phyloP scores from a whole-genome alignment of 164 flowering plant genomes.

The Kingdonia uniflora region DNA sequence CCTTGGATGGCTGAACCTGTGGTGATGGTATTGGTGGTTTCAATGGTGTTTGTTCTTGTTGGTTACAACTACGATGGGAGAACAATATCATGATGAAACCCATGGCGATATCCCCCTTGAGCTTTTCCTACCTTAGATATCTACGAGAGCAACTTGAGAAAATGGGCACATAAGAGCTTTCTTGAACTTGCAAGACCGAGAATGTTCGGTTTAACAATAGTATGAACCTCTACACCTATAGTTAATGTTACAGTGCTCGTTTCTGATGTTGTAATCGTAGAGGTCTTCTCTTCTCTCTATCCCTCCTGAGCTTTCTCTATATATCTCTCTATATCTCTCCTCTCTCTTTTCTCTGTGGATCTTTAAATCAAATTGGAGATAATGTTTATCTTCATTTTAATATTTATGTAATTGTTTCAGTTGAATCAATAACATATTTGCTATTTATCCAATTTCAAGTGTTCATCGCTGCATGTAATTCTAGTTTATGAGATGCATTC shows the following conservation, averaged over 20 bases:
- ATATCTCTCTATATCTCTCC: too few species aligned
- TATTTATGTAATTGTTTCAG: too few species aligned
- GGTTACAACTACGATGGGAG: background rate
- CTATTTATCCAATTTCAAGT: too few species aligned
- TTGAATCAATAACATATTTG: too few species aligned
- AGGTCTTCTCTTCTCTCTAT: constrained; percentile 12
- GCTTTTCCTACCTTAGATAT: constrained; percentile 30
- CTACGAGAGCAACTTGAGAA: too few species aligned
- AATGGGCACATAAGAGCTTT: too few species aligned
- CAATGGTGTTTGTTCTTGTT: background rate
- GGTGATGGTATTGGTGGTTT: background rate
- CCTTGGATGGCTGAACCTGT: constrained; percentile 1
- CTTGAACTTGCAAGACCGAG: constrained; percentile 81
- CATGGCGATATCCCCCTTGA: constrained; percentile 56
- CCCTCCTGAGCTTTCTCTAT: constrained; percentile 31
- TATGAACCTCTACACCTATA: constrained; percentile 4
- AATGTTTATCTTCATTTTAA: too few species aligned
- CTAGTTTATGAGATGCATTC: too few species aligned
- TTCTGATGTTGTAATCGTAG: constrained; percentile 2
- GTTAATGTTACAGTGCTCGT: background rate
- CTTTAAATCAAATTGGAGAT: too few species aligned
- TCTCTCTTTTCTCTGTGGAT: too few species aligned
- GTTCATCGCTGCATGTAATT: too few species aligned
- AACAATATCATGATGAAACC: background rate
- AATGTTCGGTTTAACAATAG: background rate